Percentiles rank a stretch among this genome's conserved stretches.
phyloP scores from a whole-genome alignment of 345 rosid species.

The Sonneratia alba region DNA sequence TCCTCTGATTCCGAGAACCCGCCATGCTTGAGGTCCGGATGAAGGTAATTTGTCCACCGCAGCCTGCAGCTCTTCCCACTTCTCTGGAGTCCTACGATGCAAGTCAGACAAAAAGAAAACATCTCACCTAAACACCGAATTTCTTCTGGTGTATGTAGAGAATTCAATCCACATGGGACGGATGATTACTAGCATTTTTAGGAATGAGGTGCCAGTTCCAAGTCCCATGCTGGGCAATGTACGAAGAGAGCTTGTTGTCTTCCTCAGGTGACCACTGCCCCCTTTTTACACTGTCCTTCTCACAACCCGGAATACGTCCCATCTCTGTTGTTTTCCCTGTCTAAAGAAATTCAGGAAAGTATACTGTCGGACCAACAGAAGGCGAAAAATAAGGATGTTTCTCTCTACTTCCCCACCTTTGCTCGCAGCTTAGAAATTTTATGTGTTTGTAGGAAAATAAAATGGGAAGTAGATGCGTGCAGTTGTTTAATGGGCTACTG shows the following conservation, averaged over 20 bases:
- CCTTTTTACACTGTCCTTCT: conserved; percentile 83
- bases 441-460: background rate
- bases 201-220: conserved; percentile 97
- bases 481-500: conserved; percentile 1
- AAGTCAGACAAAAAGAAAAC: background rate
- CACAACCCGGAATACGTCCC: conserved; percentile 95
- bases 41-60: conserved; percentile 85
- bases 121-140: background rate
- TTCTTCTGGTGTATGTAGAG: background rate
- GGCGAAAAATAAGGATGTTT: background rate
- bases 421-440: background rate
- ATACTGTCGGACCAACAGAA: background rate
- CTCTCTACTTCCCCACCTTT: background rate
- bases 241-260: conserved; percentile 89
- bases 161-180: background rate
- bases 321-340: conserved; percentile 21
- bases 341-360: background rate
- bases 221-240: conserved; percentile 86
- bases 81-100: conserved; percentile 58
- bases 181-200: conserved; percentile 60
- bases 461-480: background rate
- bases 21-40: conserved; percentile 82
- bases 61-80: conserved; percentile 92
- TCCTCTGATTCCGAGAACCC: conserved; percentile 69
- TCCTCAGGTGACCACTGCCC: conserved; percentile 99